A percentile compares a stretch with the other conserved stretches of the same genome.
Conservation (phyloP, 768 basidiomycete genomes). For the Collybiopsis luxurians region DNA sequence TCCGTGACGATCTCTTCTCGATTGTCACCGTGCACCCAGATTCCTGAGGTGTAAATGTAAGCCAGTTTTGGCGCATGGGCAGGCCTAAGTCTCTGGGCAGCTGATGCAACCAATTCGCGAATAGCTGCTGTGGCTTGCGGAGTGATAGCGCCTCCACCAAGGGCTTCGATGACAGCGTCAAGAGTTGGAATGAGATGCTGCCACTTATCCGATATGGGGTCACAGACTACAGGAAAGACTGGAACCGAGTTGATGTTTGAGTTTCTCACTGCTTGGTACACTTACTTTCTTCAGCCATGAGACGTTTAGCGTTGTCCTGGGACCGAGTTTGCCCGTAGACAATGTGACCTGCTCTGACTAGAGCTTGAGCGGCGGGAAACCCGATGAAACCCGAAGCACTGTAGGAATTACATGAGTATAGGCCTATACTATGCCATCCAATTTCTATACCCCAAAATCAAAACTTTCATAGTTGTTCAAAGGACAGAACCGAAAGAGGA, state of each 20-base stretch:
- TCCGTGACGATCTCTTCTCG: conserved; percentile 29
- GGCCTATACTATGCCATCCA: too few relatives aligned
- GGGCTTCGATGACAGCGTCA: conserved; percentile 32
- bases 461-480: conserved; percentile 23
- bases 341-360: conserved; percentile 41
- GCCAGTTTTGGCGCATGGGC: conserved; percentile 32
- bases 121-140: conserved; percentile 18
- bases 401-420: background rate
- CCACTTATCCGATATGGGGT: conserved; percentile 21
- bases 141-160: conserved; percentile 22
- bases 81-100: conserved; percentile 23
- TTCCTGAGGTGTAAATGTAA: conserved; percentile 45
- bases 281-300: conserved; percentile 43
- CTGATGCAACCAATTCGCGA: conserved; percentile 21
- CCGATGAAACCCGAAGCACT: conserved; percentile 47
- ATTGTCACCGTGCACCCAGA: conserved; percentile 42
- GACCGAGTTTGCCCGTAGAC: conserved; percentile 46
- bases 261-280: too few relatives aligned
- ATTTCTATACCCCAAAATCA: conserved; percentile 22
- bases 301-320: conserved; percentile 24
- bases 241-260: too few relatives aligned
- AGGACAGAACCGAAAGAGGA: too few relatives aligned
- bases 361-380: conserved; percentile 39
- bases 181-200: conserved; percentile 22
- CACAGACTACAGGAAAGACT: conserved; percentile 37